Conservation (phyloP, 441 rosid genomes). For the Mallotus repandus region DNA sequence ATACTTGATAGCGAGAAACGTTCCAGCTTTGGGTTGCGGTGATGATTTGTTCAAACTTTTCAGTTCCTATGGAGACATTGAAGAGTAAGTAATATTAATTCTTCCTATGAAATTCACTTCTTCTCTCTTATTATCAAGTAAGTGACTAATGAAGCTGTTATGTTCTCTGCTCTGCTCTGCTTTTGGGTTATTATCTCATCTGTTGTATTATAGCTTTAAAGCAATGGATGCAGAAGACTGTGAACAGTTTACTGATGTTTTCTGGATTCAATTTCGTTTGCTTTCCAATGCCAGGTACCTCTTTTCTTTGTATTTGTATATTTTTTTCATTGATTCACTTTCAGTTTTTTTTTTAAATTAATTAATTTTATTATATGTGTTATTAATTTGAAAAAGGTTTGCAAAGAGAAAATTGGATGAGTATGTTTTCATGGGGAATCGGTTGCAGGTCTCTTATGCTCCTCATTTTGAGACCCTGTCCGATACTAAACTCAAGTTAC, state of each 20-base stretch:
- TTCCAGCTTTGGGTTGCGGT: too few species aligned
- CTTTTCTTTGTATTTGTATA: not conserved
- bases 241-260: conserved; percentile 75
- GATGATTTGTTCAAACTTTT: too few species aligned
- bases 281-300: conserved; percentile 66
- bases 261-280: conserved; percentile 72
- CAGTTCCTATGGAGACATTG: too few species aligned
- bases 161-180: too few species aligned
- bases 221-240: conserved; percentile 94
- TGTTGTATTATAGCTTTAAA: conserved; percentile 46
- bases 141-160: too few species aligned
- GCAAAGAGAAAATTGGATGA: conserved; percentile 87
- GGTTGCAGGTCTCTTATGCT: conserved; percentile 71
- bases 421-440: conserved; percentile 69
- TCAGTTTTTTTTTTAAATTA: not conserved
- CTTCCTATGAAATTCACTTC: too few species aligned
- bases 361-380: too few species aligned
- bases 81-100: too few species aligned
- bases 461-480: conserved; percentile 64
- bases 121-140: too few species aligned
- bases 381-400: conserved; percentile 37
- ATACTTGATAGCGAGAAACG: too few species aligned
- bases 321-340: not conserved
- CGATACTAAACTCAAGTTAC: conserved; percentile 79
- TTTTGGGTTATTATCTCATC: too few species aligned